Conservation (phyloP, 129 eudicot genomes). For the Rutidosis leptorrhynchoides region DNA sequence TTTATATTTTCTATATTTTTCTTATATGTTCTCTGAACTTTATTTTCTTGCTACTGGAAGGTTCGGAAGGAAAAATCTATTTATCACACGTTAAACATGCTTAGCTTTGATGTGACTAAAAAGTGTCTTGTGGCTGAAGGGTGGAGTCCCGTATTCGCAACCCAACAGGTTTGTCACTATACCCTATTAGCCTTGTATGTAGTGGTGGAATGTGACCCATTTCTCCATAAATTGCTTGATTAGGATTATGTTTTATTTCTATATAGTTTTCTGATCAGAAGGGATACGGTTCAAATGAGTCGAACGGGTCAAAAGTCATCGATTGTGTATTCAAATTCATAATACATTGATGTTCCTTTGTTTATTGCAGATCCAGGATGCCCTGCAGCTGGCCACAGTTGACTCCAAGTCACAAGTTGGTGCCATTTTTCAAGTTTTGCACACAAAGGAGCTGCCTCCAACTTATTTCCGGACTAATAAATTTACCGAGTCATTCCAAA, state of each 20-base stretch:
- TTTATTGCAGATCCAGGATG: slow-evolving; percentile 77
- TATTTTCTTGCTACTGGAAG: slow-evolving; percentile 33
- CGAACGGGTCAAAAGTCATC: neutral
- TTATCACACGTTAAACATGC: slow-evolving; percentile 94
- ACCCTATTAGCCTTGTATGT: neutral
- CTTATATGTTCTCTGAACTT: slow-evolving; percentile 25
- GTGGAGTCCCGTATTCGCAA: slow-evolving; percentile 91
- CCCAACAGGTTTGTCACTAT: slow-evolving; percentile 50
- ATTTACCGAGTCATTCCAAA: slow-evolving; percentile 81
- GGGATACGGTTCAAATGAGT: neutral
- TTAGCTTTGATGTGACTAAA: slow-evolving; percentile 89
- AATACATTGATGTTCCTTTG: too few relatives aligned
- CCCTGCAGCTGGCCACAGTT: slow-evolving; percentile 61
- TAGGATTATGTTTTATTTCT: neutral
- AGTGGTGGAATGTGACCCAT: neutral
- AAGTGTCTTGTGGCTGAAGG: slow-evolving; percentile 99
- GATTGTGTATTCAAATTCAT: neutral
- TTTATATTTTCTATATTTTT: slow-evolving; percentile 5
- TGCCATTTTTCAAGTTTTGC: slow-evolving; percentile 82
- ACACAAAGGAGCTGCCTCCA: slow-evolving; percentile 83
- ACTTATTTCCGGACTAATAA: slow-evolving; percentile 88
- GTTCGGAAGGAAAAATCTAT: slow-evolving; percentile 89
- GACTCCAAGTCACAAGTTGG: slow-evolving; percentile 97
- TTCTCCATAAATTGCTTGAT: neutral
- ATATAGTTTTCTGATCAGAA: neutral